phyloP scores from a whole-genome alignment of 148 eudicot genomes.

The Salicornia ramosissima region DNA sequence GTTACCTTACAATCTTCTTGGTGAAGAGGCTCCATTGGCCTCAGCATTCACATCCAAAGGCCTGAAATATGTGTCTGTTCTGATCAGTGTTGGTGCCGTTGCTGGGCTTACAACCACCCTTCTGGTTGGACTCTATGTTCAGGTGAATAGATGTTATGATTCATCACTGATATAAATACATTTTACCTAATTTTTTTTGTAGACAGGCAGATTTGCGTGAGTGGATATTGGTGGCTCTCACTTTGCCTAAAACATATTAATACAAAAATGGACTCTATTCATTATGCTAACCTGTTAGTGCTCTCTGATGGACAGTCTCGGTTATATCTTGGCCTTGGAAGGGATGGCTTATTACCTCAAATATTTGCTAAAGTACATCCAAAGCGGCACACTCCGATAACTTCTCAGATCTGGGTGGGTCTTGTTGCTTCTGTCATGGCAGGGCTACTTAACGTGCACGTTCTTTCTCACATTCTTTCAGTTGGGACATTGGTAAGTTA shows the following conservation, averaged over 20 bases:
- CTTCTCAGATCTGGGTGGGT: constrained; percentile 95
- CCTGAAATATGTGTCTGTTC: constrained; percentile 66
- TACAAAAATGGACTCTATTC: neutral
- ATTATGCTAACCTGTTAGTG: constrained; percentile 5
- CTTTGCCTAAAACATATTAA: neutral
- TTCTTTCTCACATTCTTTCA: constrained; percentile 87
- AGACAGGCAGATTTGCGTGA: neutral
- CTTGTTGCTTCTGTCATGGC: constrained; percentile 78
- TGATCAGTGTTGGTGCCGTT: constrained; percentile 93
- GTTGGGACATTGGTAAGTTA: constrained; percentile 91
- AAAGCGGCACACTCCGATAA: constrained; percentile 74
- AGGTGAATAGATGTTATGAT: constrained; percentile 46
- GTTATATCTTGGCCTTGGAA: constrained; percentile 93
- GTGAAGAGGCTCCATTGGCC: constrained; percentile 91
- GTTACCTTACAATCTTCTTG: constrained; percentile 75
- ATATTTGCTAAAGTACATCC: constrained; percentile 80
- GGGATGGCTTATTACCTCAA: constrained; percentile 85
- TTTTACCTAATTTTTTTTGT: neutral
- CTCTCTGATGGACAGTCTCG: constrained; percentile 60
- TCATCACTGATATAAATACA: neutral
- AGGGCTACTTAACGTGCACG: constrained; percentile 71
- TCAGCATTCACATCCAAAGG: constrained; percentile 84
- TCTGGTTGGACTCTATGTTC: constrained; percentile 96
- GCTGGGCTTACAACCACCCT: constrained; percentile 98
- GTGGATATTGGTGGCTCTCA: neutral